These are phyloP conservation scores for Cutaneotrichosporon cavernicola DNA, from an alignment of 1,284 basidiomycete species.

Conservation along the genomic window DNA sequence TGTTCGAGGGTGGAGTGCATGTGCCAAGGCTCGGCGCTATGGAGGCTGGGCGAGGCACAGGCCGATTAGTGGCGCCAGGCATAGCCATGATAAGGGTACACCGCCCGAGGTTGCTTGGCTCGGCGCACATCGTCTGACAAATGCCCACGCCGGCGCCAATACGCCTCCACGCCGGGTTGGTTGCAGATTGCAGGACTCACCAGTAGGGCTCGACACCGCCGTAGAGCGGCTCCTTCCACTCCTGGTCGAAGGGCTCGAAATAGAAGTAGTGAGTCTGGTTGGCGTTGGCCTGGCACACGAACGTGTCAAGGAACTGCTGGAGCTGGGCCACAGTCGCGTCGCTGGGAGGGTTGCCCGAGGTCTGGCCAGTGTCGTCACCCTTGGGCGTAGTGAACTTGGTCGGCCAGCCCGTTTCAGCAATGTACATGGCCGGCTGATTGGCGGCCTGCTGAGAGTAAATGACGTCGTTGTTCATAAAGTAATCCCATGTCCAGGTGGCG, in stretches of 20 bases:
- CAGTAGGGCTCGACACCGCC: slow-evolving; percentile 81
- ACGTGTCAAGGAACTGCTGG: slow-evolving; percentile 69
- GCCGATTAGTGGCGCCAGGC: background rate
- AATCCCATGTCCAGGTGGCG: slow-evolving; percentile 65
- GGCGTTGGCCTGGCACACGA: slow-evolving; percentile 80
- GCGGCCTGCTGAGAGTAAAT: slow-evolving; percentile 45
- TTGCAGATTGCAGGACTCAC: slow-evolving; percentile 31
- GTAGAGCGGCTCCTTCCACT: slow-evolving; percentile 65
- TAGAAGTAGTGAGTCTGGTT: slow-evolving; percentile 77
- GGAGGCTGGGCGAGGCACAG: background rate
- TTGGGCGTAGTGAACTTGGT: slow-evolving; percentile 44
- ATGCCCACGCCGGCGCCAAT: background rate
- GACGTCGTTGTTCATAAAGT: slow-evolving; percentile 64
- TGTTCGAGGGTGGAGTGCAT: background rate
- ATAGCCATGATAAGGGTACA: no score
- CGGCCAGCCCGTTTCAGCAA: slow-evolving; percentile 94
- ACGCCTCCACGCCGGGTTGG: background rate
- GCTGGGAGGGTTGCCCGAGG: slow-evolving; percentile 60
- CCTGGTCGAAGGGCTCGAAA: slow-evolving; percentile 73
- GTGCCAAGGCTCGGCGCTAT: background rate
- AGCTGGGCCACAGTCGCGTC: slow-evolving; percentile 23
- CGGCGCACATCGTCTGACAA: background rate
- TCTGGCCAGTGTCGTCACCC: slow-evolving; percentile 62
- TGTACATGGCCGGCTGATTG: slow-evolving; percentile 74
- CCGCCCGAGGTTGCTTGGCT: background rate